These are phyloP conservation scores for Malus domestica DNA, from an alignment of 306 rosid species.

Conservation along the genomic window DNA sequence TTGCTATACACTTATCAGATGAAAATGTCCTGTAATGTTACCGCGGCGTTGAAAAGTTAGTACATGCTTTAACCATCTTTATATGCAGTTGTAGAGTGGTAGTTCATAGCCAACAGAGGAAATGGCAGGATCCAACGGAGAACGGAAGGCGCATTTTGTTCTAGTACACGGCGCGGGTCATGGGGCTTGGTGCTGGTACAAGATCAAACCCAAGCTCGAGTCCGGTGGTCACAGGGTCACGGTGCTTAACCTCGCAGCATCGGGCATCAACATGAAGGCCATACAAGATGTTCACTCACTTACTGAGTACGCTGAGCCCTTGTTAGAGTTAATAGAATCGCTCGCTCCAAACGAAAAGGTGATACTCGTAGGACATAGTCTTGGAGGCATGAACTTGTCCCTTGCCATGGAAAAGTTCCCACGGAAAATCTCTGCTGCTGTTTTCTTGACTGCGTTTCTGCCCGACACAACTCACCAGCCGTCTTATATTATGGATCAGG, in stretches of 20 bases:
- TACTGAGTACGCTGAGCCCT: conserved; percentile 40
- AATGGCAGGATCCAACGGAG: neutral
- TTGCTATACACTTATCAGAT: no score
- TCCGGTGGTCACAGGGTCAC: conserved; percentile 45
- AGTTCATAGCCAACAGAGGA: neutral
- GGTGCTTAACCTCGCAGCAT: conserved; percentile 40
- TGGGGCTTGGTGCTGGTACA: conserved; percentile 77
- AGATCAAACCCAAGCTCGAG: conserved; percentile 47
- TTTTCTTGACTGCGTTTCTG: conserved; percentile 50
- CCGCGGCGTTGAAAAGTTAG: neutral
- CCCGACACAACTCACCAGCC: conserved; percentile 52
- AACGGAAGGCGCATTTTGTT: conserved; percentile 36
- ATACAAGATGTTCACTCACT: conserved; percentile 35
- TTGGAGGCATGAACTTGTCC: conserved; percentile 60
- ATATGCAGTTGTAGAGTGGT: neutral
- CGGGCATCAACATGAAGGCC: conserved; percentile 34
- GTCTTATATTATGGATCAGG: conserved; percentile 48
- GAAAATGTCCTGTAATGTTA: no score
- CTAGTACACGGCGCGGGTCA: conserved; percentile 69
- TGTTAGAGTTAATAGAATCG: conserved; percentile 37
- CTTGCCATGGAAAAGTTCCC: conserved; percentile 63
- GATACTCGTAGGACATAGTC: conserved; percentile 64
- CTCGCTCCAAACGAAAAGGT: conserved; percentile 42
- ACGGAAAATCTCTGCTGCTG: conserved; percentile 36
- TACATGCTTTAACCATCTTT: no score